These are phyloP conservation scores for Colletotrichum orbiculare DNA, from an alignment of 2,329 filamentous ascomycete species.

Conservation along the genomic window DNA sequence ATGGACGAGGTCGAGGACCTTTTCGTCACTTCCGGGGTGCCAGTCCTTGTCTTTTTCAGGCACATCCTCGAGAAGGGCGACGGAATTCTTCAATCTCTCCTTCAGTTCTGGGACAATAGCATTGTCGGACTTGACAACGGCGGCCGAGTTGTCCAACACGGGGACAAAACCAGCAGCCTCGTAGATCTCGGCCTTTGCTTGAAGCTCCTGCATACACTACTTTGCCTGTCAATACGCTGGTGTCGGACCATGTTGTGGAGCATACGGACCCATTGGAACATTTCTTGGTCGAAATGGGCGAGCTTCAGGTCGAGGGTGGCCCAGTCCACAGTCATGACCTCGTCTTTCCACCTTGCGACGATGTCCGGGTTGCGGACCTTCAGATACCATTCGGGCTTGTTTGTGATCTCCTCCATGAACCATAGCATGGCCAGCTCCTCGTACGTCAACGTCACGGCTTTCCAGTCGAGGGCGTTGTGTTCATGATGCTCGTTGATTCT, in stretches of 20 bases:
- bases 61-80: constrained; percentile 61
- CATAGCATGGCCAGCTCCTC: constrained; percentile 41
- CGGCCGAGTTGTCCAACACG: constrained; percentile 46
- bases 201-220: constrained; percentile 48
- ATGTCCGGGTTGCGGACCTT: constrained; percentile 42
- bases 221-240: constrained; percentile 5
- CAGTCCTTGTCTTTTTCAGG: constrained; percentile 65
- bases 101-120: constrained; percentile 40
- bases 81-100: constrained; percentile 54
- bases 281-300: constrained; percentile 43
- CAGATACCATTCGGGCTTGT: constrained; percentile 43
- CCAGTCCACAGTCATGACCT: constrained; percentile 45
- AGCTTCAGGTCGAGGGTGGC: constrained; percentile 28
- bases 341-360: constrained; percentile 40
- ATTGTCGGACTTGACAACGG: constrained; percentile 50
- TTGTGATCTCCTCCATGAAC: constrained; percentile 43
- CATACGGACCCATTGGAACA: constrained; percentile 45
- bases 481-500: neutral
- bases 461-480: constrained; percentile 22
- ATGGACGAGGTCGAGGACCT: constrained; percentile 72
- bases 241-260: neutral
- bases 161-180: constrained; percentile 47
- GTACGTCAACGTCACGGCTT: constrained; percentile 23
- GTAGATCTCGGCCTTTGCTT: constrained; percentile 47
- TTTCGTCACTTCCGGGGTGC: constrained; percentile 67